Base-by-base conservation (phyloP, 1,284 basidiomycete species). In the Inonotus obliquus region DNA sequence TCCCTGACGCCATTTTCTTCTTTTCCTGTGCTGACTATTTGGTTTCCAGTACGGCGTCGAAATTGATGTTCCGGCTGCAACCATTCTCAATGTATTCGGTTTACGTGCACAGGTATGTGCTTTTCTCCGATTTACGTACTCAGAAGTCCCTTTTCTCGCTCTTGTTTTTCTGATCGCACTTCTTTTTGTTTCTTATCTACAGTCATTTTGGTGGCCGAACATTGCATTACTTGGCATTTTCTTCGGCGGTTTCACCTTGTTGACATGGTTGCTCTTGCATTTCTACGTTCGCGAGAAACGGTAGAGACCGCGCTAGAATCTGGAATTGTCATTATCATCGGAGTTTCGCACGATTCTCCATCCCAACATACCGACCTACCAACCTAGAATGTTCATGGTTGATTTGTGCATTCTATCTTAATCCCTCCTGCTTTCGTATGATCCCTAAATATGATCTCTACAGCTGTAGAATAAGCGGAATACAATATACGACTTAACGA, bases 181-280 rank as follows among this genome's bases (percentile, higher is more conserved):
- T 41, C 27, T 49, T 11, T 32, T 13, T 47, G 27, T 41, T n/a
- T 57, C 29, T 52, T 19, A 51, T 52, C 14, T 55, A 13, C 69
- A 96, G 85, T 92, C 94, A 0, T 97, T 95, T 80, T 97, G 94
- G 94, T 96, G 90, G 90, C 94, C 94, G 0, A 94, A 97, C 72
- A 89, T 94, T 53, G 80, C 87, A 1, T 75, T 95, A 0, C 79
- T 97, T 4, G 86, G 81, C 5, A 91, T 94, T 55, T 94, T 94
- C 76, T 94, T 96, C 68, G 86, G 82, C 37, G 74, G 79, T 1
- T 94, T 94, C 74, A 91, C 89, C 2, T 69, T 83, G 4, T 76
- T 80, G 21, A 94, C 92, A 71, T 97, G 85, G 73, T 68, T 94
- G 54, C 86, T 87, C 38, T 77, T 98, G 21, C 91, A 96, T 69